These are phyloP conservation scores for Colletotrichum chlorophyti DNA, from an alignment of 2,329 filamentous ascomycete genomes.

Conservation along the genomic window DNA sequence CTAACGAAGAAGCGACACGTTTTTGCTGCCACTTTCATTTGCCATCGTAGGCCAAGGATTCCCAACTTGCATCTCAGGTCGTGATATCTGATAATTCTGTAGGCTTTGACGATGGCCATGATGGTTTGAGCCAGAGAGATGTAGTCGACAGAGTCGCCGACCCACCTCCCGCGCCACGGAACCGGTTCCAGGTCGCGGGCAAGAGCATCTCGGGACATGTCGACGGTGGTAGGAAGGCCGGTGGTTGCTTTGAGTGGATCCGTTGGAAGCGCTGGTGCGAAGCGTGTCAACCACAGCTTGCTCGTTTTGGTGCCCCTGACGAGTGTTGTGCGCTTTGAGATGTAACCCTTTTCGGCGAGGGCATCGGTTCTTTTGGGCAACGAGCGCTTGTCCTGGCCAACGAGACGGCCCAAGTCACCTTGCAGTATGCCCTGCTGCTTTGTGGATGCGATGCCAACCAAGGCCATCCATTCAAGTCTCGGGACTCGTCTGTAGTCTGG, in stretches of 20 bases:
- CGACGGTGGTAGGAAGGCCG: constrained; percentile 6
- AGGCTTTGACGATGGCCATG: constrained; percentile 63
- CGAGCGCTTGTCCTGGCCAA: constrained; percentile 68
- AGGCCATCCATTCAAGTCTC: constrained; percentile 63
- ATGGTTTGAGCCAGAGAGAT: constrained; percentile 63
- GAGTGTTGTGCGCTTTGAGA: constrained; percentile 65
- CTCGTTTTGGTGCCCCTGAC: constrained; percentile 67
- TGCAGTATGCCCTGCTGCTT: constrained; percentile 64
- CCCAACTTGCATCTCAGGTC: constrained; percentile 66
- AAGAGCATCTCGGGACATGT: constrained; percentile 37
- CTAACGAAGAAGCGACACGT: constrained; percentile 64
- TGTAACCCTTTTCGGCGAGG: constrained; percentile 66
- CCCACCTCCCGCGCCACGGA: constrained; percentile 63
- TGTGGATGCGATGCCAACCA: constrained; percentile 63
- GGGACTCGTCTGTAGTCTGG: constrained; percentile 65
- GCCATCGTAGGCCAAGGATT: constrained; percentile 59
- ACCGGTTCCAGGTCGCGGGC: constrained; percentile 56
- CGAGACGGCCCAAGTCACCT: constrained; percentile 63
- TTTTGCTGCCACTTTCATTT: constrained; percentile 67
- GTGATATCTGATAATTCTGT: constrained; percentile 63
- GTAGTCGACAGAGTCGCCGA: constrained; percentile 64
- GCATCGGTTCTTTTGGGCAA: constrained; percentile 67
- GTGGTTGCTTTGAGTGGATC: constrained; percentile 29
- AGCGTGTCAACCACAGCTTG: constrained; percentile 65
- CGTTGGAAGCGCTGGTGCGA: constrained; percentile 53